A percentile compares a stretch with the other conserved stretches of the same genome.
Conservation (phyloP, 352 stramenopile genomes). For the Hyaloperonospora arabidopsidis region DNA sequence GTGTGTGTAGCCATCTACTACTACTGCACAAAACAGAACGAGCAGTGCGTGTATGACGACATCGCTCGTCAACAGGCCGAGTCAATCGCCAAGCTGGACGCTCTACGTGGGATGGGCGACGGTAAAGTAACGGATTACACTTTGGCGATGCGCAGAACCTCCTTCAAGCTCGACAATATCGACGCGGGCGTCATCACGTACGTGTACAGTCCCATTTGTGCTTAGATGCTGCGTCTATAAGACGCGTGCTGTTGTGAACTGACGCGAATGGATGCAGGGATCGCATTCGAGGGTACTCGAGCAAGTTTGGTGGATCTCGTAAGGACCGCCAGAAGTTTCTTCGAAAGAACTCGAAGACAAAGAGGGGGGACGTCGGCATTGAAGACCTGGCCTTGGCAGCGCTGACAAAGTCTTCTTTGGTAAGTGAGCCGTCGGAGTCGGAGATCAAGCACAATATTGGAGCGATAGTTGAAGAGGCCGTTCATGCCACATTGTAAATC, state of each 20-base stretch:
- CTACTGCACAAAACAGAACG: constrained; percentile 44
- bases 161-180: constrained; percentile 51
- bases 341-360: constrained; percentile 28
- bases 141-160: constrained; percentile 52
- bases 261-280: constrained; percentile 29
- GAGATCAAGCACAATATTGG: constrained; percentile 29
- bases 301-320: constrained; percentile 51
- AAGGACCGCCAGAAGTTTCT: constrained; percentile 74
- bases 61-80: constrained; percentile 53
- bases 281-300: constrained; percentile 67
- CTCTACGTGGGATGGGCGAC: constrained; percentile 45
- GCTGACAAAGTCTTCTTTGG: constrained; percentile 7
- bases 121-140: constrained; percentile 38
- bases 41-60: constrained; percentile 60
- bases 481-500: constrained; percentile 46
- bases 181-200: constrained; percentile 73
- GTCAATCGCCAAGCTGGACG: constrained; percentile 58
- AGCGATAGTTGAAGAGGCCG: constrained; percentile 45
- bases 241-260: neutral
- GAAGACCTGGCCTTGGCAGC: constrained; percentile 28
- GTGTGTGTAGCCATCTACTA: constrained; percentile 60
- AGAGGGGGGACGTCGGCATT: constrained; percentile 19
- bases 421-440: constrained; percentile 10
- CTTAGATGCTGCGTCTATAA: neutral
- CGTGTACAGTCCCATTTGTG: constrained; percentile 10